Evolutionary conservation across 257 asterid species (phyloP), one percentile per base, ranked within the genome.

Genomic region (Solanum chaucha): DNA sequence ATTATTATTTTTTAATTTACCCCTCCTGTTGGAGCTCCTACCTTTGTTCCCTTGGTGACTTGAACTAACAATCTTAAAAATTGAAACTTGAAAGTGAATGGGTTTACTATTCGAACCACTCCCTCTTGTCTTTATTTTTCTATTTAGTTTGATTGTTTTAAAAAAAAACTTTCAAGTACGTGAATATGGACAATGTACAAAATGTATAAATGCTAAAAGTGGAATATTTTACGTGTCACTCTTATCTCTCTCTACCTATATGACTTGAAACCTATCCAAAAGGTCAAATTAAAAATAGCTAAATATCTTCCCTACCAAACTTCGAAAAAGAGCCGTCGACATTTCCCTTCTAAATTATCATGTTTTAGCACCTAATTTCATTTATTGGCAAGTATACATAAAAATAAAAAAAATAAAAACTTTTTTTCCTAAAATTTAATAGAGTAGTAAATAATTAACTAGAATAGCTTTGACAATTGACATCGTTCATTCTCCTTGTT

Each of bases 61-160:
- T 6, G 64, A 17, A 55, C 64, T 17, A 2, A 17, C 64, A 55
- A 55, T 17, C n/a, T 55, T 55, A 17, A 55, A 55, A 3, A 0
- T 55, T 55, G 8, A 55, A 55, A 3, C 0, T 55, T 17, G n/a
- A 17, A 17, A 55, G 10, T 55, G 10, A 55, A 17, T 0, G 2
- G 10, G 0, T 17, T 55, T 55, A 17, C 4, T 0, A 55, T 55
- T 0, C 0, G 10, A 55, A 7, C 2, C 7, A 17, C 9, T 55
- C 0, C 10, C 4, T 51, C n/a, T 17, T 1, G 4, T 55, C 4
- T 55, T 55, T 1, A 55, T 55, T 17, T 55, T 55, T 55, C 64
- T 55, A 55, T 55, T 55, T 55, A 13, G 19, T 48, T 46, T 46
- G 55, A 46, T 46, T 12, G 51, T 44, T 44, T 44, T 44, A 10